Percentiles rank a stretch among this genome's conserved stretches.
These are phyloP conservation scores for Silene noctiflora DNA, from an alignment of 179 eudicot species.

Conservation along the genomic window DNA sequence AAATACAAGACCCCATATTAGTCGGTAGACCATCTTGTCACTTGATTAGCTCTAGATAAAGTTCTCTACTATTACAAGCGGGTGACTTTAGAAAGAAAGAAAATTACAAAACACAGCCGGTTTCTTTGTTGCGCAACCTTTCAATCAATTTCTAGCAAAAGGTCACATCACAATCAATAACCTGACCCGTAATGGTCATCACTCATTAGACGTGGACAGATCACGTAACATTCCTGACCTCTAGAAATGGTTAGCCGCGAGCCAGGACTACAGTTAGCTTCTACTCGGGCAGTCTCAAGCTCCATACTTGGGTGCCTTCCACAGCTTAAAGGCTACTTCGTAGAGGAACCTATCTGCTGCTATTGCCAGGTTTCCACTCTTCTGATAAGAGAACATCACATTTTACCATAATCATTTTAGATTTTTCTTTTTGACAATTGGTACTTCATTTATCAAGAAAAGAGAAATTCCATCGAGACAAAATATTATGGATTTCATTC, in stretches of 20 bases:
- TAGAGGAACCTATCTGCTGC: conserved; percentile 87
- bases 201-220: background rate
- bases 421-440: background rate
- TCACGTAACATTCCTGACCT: background rate
- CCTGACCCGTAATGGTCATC: background rate
- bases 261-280: background rate
- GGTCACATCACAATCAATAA: background rate
- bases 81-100: background rate
- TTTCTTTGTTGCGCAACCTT: background rate
- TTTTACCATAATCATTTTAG: background rate
- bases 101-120: background rate
- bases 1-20: background rate
- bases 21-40: background rate
- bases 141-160: background rate
- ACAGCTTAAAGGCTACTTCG: conserved; percentile 89
- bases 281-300: conserved; percentile 38
- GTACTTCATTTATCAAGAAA: background rate
- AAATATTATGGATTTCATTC: no score
- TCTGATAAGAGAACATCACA: conserved; percentile 41
- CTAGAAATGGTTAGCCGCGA: background rate
- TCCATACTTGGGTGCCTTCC: conserved; percentile 99
- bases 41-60: background rate
- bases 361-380: conserved; percentile 71
- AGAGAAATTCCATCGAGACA: no score
- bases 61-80: background rate